phyloP scores from a whole-genome alignment of 1,284 basidiomycete species.

The Afroboletus lepidellus region DNA sequence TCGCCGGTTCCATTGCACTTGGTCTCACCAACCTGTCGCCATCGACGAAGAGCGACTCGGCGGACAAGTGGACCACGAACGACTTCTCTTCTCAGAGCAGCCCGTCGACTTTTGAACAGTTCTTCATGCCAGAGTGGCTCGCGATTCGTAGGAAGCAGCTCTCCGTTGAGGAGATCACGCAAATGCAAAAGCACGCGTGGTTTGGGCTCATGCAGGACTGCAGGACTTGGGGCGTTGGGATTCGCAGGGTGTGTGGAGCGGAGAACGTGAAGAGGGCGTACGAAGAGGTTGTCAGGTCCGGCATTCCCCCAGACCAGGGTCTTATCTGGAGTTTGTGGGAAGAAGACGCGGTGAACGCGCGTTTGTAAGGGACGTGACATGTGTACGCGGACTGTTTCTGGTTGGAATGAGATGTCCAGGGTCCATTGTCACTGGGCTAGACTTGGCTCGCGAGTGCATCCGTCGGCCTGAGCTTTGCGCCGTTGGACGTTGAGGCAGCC shows the following conservation, averaged over 20 bases:
- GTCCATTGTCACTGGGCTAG: neutral
- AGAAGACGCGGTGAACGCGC: slow-evolving; percentile 13
- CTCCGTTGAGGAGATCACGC: slow-evolving; percentile 43
- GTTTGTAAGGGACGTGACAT: slow-evolving; percentile 11
- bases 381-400: neutral
- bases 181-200: slow-evolving; percentile 55
- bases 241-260: slow-evolving; percentile 47
- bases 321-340: slow-evolving; percentile 66
- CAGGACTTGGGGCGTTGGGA: slow-evolving; percentile 46
- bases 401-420: neutral
- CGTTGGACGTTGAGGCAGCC: neutral
- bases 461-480: neutral
- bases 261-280: slow-evolving; percentile 49
- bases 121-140: slow-evolving; percentile 70
- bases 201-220: slow-evolving; percentile 53
- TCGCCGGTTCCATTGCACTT: slow-evolving; percentile 47
- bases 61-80: slow-evolving; percentile 40
- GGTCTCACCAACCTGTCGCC: slow-evolving; percentile 57
- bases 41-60: slow-evolving; percentile 30
- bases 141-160: slow-evolving; percentile 49
- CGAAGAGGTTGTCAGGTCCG: slow-evolving; percentile 40
- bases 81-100: slow-evolving; percentile 26
- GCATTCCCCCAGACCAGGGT: slow-evolving; percentile 52
- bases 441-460: neutral
- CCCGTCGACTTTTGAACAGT: slow-evolving; percentile 41